Evolutionary conservation across 331 rosid genomes (phyloP).

Genomic region (Quercus tomentella): DNA sequence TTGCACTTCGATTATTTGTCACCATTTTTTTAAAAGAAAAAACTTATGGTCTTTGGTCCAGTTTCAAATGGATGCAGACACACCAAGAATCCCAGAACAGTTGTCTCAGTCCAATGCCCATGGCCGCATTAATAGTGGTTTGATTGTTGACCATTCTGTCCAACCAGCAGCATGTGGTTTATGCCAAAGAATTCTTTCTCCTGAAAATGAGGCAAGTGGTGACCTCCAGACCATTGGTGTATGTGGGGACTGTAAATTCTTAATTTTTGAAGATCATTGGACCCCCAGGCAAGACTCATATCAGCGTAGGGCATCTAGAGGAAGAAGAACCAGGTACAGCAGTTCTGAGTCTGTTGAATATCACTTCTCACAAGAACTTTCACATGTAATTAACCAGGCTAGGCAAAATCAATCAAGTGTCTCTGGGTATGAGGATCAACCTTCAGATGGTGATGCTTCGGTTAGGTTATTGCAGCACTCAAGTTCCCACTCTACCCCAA

Average conservation of each 20-base stretch:
- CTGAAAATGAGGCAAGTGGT: slow-evolving; percentile 39
- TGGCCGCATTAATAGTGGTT: slow-evolving; percentile 13
- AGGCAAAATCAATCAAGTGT: slow-evolving; percentile 44
- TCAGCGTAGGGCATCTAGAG: slow-evolving; percentile 37
- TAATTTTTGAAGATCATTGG: slow-evolving; percentile 69
- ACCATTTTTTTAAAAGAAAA: background rate
- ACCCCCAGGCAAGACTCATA: slow-evolving; percentile 36
- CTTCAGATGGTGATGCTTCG: slow-evolving; percentile 39
- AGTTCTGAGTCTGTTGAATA: slow-evolving; percentile 66
- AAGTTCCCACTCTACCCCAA: slow-evolving; percentile 64
- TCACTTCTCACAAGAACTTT: slow-evolving; percentile 43
- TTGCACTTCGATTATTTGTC: background rate
- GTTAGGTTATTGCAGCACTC: slow-evolving; percentile 41
- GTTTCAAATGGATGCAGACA: slow-evolving; percentile 58
- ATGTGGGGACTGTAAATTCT: slow-evolving; percentile 90
- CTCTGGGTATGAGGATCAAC: slow-evolving; percentile 48
- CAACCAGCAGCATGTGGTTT: slow-evolving; percentile 48
- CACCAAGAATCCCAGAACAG: slow-evolving; percentile 32
- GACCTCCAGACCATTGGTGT: slow-evolving; percentile 40
- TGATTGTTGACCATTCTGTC: slow-evolving; percentile 23
- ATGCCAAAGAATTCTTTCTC: slow-evolving; percentile 50
- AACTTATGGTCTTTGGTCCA: slow-evolving; percentile 10
- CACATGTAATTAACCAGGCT: slow-evolving; percentile 37
- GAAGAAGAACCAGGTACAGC: slow-evolving; percentile 54
- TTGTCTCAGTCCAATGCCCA: slow-evolving; percentile 29